Evolutionary conservation across 306 rosid genomes (phyloP).

Genomic region (Rosa lucieae): DNA sequence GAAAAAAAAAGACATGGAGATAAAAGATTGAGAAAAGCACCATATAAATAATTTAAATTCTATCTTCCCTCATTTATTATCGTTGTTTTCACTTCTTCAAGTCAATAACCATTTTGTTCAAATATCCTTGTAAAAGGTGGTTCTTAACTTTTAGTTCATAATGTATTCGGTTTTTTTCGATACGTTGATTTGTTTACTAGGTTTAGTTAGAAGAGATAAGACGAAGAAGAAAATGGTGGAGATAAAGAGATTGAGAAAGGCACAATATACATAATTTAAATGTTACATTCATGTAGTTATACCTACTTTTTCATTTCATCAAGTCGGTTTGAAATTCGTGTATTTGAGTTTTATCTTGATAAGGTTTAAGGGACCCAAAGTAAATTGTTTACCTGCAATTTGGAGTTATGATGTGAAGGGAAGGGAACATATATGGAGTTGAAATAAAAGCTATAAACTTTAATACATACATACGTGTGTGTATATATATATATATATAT

Average conservation of each 20-base stretch:
- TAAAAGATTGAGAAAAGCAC: background rate
- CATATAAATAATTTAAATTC: background rate
- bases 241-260: background rate
- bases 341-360: background rate
- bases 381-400: background rate
- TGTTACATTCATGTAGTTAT: background rate
- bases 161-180: background rate
- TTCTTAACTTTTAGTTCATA: background rate
- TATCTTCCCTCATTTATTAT: too few relatives aligned
- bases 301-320: background rate
- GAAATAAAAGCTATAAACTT: background rate
- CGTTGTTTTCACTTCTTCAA: background rate
- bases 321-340: too few relatives aligned
- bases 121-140: background rate
- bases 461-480: too few relatives aligned
- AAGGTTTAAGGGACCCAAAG: background rate
- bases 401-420: background rate
- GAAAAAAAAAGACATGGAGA: background rate
- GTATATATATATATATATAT: too few relatives aligned
- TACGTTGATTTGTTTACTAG: background rate
- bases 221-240: background rate
- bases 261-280: background rate
- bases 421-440: background rate
- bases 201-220: background rate
- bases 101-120: too few relatives aligned